Evolutionary conservation across 2,329 filamentous ascomycete genomes (phyloP).

Genomic region (Hypocreales sp.): DNA sequence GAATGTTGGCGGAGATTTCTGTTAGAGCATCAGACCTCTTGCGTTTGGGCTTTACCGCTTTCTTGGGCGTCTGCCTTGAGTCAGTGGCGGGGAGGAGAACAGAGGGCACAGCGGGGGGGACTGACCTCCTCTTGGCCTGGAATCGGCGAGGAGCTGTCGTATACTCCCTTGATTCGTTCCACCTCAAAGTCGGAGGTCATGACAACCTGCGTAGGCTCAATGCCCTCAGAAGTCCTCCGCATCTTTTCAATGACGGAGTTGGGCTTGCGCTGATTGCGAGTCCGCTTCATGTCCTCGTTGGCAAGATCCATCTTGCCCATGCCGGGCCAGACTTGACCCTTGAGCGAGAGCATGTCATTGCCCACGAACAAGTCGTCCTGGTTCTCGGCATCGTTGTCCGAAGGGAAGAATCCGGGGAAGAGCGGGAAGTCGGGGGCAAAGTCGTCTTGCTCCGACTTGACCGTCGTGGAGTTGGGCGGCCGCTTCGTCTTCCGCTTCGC

Average conservation of each 20-base stretch:
- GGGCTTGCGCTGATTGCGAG: slow-evolving; percentile 65
- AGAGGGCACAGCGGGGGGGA: not conserved
- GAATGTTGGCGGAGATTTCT: slow-evolving; percentile 19
- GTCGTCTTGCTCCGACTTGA: slow-evolving; percentile 15
- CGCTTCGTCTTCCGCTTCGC: slow-evolving; percentile 15
- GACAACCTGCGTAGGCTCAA: slow-evolving; percentile 50
- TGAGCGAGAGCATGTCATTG: slow-evolving; percentile 31
- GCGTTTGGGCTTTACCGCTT: slow-evolving; percentile 12
- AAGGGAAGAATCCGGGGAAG: slow-evolving; percentile 12
- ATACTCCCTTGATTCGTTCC: slow-evolving; percentile 39
- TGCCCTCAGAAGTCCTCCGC: slow-evolving; percentile 44
- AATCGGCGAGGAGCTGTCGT: slow-evolving; percentile 38
- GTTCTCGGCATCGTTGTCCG: slow-evolving; percentile 12
- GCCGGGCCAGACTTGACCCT: slow-evolving; percentile 60
- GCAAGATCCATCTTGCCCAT: slow-evolving; percentile 76
- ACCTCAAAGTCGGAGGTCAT: slow-evolving; percentile 37
- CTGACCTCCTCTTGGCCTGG: slow-evolving; percentile 17
- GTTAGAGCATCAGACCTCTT: slow-evolving; percentile 16
- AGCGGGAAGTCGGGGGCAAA: slow-evolving; percentile 10
- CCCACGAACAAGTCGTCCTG: slow-evolving; percentile 11
- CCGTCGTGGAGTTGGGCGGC: slow-evolving; percentile 5
- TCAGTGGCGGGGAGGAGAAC: slow-evolving; percentile 5
- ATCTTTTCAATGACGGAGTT: slow-evolving; percentile 54
- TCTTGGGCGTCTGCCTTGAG: slow-evolving; percentile 13
- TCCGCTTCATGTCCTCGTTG: slow-evolving; percentile 55